These are phyloP conservation scores for Solanum dulcamara DNA, from an alignment of 257 asterid genomes.

Conservation along the genomic window DNA sequence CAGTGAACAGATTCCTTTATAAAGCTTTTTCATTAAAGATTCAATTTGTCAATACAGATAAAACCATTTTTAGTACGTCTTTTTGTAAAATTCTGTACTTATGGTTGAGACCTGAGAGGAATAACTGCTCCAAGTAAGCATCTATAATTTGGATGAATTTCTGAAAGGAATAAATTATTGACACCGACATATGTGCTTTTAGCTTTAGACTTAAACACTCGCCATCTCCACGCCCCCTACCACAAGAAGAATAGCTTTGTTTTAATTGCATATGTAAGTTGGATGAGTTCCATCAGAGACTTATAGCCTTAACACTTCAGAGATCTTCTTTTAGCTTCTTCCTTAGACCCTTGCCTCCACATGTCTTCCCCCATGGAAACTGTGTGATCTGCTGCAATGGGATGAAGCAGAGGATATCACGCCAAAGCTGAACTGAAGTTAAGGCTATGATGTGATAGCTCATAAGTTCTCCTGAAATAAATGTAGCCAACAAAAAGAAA, in stretches of 20 bases:
- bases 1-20: neutral
- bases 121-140: neutral
- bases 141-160: neutral
- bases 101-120: neutral
- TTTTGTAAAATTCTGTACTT: neutral
- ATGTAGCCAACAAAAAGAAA: neutral
- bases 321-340: neutral
- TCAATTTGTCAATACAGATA: neutral
- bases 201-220: neutral
- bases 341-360: neutral
- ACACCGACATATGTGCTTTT: neutral
- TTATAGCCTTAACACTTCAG: neutral
- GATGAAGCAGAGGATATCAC: neutral
- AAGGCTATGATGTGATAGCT: neutral
- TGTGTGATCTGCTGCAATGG: neutral
- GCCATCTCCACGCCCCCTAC: neutral
- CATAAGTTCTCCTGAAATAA: neutral
- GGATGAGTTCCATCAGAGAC: neutral
- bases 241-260: neutral
- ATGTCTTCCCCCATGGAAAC: neutral
- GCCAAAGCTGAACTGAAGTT: neutral
- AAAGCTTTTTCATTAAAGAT: neutral
- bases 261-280: neutral
- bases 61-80: neutral
- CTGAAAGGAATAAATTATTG: neutral